Percentiles rank a stretch among this genome's conserved stretches.
phyloP scores from a whole-genome alignment of 2,329 filamentous ascomycete species.

The Waltergamsia citrina region DNA sequence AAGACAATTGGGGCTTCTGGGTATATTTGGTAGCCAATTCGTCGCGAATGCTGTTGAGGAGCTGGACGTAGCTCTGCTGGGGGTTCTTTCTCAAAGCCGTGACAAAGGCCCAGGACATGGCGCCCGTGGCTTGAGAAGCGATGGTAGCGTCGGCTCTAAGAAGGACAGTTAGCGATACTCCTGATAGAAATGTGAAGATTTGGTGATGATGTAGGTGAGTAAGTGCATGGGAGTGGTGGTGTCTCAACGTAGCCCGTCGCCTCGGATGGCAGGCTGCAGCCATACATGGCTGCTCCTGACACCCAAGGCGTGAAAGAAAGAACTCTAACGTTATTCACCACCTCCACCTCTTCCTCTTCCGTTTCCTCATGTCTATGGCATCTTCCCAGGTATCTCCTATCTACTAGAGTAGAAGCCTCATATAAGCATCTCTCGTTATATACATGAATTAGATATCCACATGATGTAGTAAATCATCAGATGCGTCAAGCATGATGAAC shows the following conservation, averaged over 20 bases:
- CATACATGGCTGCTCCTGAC: conserved; percentile 20
- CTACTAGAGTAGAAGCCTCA: too few species aligned
- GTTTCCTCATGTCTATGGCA: too few species aligned
- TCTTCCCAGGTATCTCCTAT: too few species aligned
- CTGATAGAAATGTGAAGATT: neutral
- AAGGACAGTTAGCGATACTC: conserved; percentile 2
- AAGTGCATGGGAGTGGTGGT: conserved; percentile 4
- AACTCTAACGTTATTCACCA: neutral
- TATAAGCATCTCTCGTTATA: too few species aligned
- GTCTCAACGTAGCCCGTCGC: conserved; percentile 35
- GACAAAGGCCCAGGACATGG: conserved; percentile 98
- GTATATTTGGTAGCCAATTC: conserved; percentile 80
- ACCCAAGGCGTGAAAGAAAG: conserved; percentile 26
- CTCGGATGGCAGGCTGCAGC: conserved; percentile 31
- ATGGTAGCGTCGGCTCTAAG: conserved; percentile 88
- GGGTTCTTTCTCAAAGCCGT: conserved; percentile 89
- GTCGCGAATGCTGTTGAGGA: conserved; percentile 93
- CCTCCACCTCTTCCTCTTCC: too few species aligned
- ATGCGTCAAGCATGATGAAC: too few species aligned
- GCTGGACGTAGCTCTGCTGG: conserved; percentile 93
- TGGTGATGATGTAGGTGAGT: neutral
- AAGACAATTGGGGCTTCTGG: conserved; percentile 94
- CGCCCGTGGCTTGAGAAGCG: conserved; percentile 80
- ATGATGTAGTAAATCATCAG: too few species aligned
- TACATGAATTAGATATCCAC: too few species aligned